Percentiles rank a stretch among this genome's conserved stretches.
phyloP scores from a whole-genome alignment of 75 land plant species.

The Larix kaempferi region DNA sequence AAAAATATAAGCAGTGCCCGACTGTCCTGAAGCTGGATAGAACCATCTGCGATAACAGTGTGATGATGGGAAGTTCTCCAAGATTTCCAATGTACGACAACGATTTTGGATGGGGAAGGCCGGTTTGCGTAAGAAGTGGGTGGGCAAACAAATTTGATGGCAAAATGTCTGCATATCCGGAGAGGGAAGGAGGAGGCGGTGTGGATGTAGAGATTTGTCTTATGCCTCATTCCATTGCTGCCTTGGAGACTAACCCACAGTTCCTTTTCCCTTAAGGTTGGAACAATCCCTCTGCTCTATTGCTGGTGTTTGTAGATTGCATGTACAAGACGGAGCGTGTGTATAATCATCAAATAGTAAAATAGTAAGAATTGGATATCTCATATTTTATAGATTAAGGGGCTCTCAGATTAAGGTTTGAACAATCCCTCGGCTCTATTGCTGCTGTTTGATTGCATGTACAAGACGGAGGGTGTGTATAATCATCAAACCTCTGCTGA shows the following conservation, averaged over 20 bases:
- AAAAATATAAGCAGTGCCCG: conserved; percentile 41
- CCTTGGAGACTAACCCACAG: not conserved
- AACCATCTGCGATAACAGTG: conserved; percentile 10
- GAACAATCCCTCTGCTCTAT: too few relatives aligned
- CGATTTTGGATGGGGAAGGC: conserved; percentile 25
- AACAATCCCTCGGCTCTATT: too few relatives aligned
- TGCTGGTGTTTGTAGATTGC: too few relatives aligned
- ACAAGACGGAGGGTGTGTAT: too few relatives aligned
- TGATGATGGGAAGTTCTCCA: conserved; percentile 18
- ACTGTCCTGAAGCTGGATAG: conserved; percentile 43
- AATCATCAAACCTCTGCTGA: too few relatives aligned
- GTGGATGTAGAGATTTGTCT: conserved; percentile 19
- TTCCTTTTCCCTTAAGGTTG: not conserved
- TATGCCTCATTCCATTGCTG: not conserved
- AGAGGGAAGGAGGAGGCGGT: not conserved
- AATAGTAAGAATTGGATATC: too few relatives aligned
- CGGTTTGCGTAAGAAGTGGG: conserved; percentile 10
- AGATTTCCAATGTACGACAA: conserved; percentile 16
- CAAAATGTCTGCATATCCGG: conserved; percentile 10
- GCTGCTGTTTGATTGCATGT: too few relatives aligned
- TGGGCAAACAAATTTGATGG: conserved; percentile 15
- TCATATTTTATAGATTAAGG: too few relatives aligned
- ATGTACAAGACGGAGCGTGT: too few relatives aligned
- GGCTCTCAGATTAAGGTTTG: too few relatives aligned
- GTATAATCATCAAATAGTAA: too few relatives aligned